Conservation (phyloP, 192 early-diverging fungal species). For the Coemansia sp. region DNA sequence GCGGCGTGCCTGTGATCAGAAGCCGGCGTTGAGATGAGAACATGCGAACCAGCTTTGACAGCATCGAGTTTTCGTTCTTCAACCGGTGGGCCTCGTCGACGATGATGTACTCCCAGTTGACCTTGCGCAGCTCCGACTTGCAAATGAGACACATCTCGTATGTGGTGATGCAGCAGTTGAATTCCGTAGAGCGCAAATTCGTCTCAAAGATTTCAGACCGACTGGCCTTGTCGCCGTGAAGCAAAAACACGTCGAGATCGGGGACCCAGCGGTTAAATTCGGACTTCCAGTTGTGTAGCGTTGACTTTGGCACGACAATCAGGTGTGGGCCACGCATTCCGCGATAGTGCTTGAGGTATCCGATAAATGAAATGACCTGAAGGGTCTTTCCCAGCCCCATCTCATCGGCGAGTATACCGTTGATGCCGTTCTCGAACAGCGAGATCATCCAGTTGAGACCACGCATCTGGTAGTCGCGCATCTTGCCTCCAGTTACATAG, state of each 20-base stretch:
- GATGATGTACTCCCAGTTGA: constrained; percentile 74
- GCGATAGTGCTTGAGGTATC: constrained; percentile 85
- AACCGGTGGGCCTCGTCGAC: constrained; percentile 82
- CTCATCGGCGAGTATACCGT: constrained; percentile 98
- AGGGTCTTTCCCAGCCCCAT: constrained; percentile 98
- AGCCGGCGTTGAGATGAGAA: constrained; percentile 86
- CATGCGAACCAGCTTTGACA: constrained; percentile 91
- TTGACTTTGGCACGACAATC: constrained; percentile 95
- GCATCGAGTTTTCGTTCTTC: constrained; percentile 92
- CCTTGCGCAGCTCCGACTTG: constrained; percentile 78
- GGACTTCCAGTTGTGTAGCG: constrained; percentile 92
- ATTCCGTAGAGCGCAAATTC: constrained; percentile 60
- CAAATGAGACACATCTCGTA: constrained; percentile 96
- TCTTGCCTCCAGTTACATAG: constrained; percentile 85
- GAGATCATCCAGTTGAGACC: constrained; percentile 99
- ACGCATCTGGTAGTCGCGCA: constrained; percentile 96
- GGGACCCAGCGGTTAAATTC: constrained; percentile 95
- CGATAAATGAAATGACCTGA: constrained; percentile 95
- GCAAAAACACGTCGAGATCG: constrained; percentile 78
- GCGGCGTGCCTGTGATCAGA: constrained; percentile 91
- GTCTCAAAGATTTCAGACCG: constrained; percentile 63
- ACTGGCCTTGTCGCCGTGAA: constrained; percentile 86
- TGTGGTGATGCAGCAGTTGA: constrained; percentile 93
- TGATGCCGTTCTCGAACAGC: constrained; percentile 95
- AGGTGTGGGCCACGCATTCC: constrained; percentile 82